These are phyloP conservation scores for Schizophyllum commune DNA, from an alignment of 1,284 basidiomycete genomes.

Conservation along the genomic window DNA sequence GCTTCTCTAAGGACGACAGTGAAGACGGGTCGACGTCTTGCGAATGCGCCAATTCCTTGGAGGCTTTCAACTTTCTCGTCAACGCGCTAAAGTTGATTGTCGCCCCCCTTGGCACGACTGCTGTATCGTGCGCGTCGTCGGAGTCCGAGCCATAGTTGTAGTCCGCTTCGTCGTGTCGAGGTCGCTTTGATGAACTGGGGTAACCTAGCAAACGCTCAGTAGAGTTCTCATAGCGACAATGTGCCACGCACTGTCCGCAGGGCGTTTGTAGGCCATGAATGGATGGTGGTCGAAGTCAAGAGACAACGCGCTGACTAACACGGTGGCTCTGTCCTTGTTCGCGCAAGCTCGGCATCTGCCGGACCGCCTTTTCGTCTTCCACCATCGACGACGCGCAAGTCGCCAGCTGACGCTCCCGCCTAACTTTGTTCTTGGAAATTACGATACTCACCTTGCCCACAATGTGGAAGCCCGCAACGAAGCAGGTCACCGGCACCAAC, in stretches of 20 bases:
- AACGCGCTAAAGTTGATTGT: conserved; percentile 79
- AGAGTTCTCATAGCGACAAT: conserved; percentile 1
- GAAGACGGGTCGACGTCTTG: conserved; percentile 34
- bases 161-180: conserved; percentile 37
- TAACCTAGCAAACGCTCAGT: conserved; percentile 18
- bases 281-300: conserved; percentile 2
- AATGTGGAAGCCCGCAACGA: conserved; percentile 88
- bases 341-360: not conserved
- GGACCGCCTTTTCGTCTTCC: conserved; percentile 2
- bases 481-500: conserved; percentile 78
- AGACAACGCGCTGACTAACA: not conserved
- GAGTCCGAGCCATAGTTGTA: conserved; percentile 49
- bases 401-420: conserved; percentile 14
- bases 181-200: conserved; percentile 42
- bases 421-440: conserved; percentile 27
- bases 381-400: conserved; percentile 17
- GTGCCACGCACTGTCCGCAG: conserved; percentile 37
- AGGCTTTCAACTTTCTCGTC: conserved; percentile 64
- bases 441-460: conserved; percentile 13
- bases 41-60: conserved; percentile 26
- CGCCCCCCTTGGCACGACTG: conserved; percentile 56
- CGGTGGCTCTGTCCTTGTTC: not conserved
- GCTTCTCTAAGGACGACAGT: conserved; percentile 42
- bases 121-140: conserved; percentile 42
- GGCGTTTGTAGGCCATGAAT: conserved; percentile 39